phyloP scores from a whole-genome alignment of 768 basidiomycete species.

The Mycena rosella region DNA sequence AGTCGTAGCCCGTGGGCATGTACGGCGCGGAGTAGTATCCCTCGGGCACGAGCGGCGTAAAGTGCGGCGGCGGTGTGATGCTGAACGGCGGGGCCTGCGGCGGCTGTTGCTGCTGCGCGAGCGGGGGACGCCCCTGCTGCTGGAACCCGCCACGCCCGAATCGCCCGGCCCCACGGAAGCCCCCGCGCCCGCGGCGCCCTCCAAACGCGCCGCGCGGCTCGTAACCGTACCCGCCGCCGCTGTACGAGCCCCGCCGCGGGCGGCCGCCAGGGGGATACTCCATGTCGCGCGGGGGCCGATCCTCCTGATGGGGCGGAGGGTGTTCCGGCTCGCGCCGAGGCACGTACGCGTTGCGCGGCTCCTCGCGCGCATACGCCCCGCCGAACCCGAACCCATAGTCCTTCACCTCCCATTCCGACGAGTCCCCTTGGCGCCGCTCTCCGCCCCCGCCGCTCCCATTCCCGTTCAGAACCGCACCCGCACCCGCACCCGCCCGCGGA shows the following conservation, averaged over 20 bases:
- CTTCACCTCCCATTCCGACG: slow-evolving; percentile 36
- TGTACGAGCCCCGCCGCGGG: slow-evolving; percentile 32
- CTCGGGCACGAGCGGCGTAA: slow-evolving; percentile 29
- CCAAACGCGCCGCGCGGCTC: slow-evolving; percentile 32
- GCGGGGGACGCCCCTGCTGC: slow-evolving; percentile 4
- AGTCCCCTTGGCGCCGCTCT: slow-evolving; percentile 4
- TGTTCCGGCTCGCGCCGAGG: slow-evolving; percentile 20
- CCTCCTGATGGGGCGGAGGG: slow-evolving; percentile 4
- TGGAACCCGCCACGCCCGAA: slow-evolving; percentile 25
- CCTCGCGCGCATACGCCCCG: slow-evolving; percentile 13
- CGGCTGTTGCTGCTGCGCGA: slow-evolving; percentile 6
- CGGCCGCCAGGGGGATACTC: slow-evolving; percentile 26
- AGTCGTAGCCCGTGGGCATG: slow-evolving; percentile 29
- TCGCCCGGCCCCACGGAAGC: slow-evolving; percentile 18
- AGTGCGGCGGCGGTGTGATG: slow-evolving; percentile 29
- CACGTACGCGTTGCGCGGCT: background rate
- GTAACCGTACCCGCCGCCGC: slow-evolving; percentile 18
- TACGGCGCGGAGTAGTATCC: slow-evolving; percentile 26
- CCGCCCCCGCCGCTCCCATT: slow-evolving; percentile 7
- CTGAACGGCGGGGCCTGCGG: slow-evolving; percentile 26
- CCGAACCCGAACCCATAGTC: slow-evolving; percentile 28
- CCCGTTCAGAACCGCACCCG: slow-evolving; percentile 1
- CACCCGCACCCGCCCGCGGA: background rate
- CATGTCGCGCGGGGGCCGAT: slow-evolving; percentile 29
- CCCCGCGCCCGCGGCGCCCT: slow-evolving; percentile 27